Evolutionary conservation across 805 yeast species (phyloP), one percentile per base, ranked within the genome.

Genomic region (Blastobotrys parvus): DNA sequence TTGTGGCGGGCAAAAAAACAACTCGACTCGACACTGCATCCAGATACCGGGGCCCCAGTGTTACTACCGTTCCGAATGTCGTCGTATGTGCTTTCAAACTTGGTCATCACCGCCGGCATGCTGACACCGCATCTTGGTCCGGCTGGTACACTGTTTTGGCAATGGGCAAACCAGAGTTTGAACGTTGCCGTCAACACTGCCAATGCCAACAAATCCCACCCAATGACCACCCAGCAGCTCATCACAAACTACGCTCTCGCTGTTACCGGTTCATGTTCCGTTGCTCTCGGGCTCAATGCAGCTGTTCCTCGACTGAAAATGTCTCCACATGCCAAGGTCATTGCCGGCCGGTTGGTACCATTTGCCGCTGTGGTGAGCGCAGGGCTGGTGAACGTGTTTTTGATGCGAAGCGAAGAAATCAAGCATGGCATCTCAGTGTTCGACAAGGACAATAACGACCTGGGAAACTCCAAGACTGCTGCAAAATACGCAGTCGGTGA

Each of bases 341-440:
- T 89, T 23, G 64, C 92, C 44, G 81, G 89, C 34, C 80, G 99
- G 52, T 71, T 92, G 45, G 95, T 92, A 10, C 99, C 99, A 4
- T 92, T 92, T 68, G 97, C 97, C 0, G 99, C 99, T 1, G 99
- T 92, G 29, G 97, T 89, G 1, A 80, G 92, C 41, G 99, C 99
- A 1, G 97, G 98, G 59, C 71, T 92, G 27, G 94, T 88, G 32
- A 92, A 92, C 54, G 96, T 92, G n/a, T 87, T 86, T 57, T 72
- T 94, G 47, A 92, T 92, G 98, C 78, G 99, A 67, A 78, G 90
- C 45, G 94, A 89, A 63, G 99, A 92, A 65, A 80, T 92, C 58
- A 78, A 78, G 54, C 82, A 55, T 41, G 71, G 71, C 16, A 67
- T 67, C 44, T 47, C 66, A 4, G 80, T 48, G 30, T 61, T 47